phyloP scores from a whole-genome alignment of 2,329 filamentous ascomycete genomes.

The Aspergillus piperis region DNA sequence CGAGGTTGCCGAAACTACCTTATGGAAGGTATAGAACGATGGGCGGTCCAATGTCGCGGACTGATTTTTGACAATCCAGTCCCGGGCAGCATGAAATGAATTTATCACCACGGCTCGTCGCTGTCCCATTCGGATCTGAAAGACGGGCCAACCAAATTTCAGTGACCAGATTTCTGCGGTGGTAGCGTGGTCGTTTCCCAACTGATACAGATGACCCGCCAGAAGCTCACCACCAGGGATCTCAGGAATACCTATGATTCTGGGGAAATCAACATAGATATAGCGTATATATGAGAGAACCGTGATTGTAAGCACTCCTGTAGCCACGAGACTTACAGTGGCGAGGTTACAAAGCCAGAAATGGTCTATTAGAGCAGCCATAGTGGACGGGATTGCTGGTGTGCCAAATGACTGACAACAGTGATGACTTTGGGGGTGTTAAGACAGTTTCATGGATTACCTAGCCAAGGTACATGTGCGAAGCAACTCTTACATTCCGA shows the following conservation, averaged over 20 bases:
- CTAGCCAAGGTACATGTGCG: too few relatives aligned
- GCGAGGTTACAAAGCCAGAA: background rate
- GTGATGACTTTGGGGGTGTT: too few relatives aligned
- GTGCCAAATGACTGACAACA: too few relatives aligned
- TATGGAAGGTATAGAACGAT: background rate
- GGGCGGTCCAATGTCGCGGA: background rate
- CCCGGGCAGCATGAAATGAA: background rate
- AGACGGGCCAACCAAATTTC: background rate
- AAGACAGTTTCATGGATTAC: too few relatives aligned
- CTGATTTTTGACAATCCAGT: background rate
- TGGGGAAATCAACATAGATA: background rate
- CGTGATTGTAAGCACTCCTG: background rate
- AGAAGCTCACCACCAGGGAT: background rate
- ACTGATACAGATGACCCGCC: background rate
- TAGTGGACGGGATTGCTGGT: background rate
- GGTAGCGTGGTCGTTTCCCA: background rate
- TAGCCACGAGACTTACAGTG: background rate
- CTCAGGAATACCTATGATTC: background rate
- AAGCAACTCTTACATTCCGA: background rate
- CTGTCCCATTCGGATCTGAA: background rate
- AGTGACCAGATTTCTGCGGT: background rate
- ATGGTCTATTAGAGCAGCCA: background rate
- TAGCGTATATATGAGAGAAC: background rate
- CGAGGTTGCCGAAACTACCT: background rate
- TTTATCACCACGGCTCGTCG: background rate